Evolutionary conservation across 2,329 filamentous ascomycete species (phyloP).

Genomic region (Oidium heveae): DNA sequence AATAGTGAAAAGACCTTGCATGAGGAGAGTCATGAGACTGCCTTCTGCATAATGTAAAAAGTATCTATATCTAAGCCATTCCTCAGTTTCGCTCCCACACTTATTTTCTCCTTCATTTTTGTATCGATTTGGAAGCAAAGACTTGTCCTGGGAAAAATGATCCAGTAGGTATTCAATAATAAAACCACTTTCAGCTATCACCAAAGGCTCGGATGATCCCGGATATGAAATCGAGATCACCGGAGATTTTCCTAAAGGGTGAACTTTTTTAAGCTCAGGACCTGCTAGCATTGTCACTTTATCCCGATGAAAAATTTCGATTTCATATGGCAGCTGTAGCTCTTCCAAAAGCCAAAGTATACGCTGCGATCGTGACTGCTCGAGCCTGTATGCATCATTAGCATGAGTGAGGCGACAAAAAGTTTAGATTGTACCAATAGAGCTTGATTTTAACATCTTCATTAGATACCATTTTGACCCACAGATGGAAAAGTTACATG

Average conservation of each 20-base stretch:
- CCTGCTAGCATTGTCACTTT: slow-evolving; percentile 41
- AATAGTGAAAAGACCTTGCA: slow-evolving; percentile 35
- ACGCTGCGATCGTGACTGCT: slow-evolving; percentile 25
- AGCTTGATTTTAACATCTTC: slow-evolving; percentile 15
- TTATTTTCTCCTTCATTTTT: slow-evolving; percentile 30
- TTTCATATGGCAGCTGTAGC: slow-evolving; percentile 47
- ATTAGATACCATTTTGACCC: slow-evolving; percentile 1
- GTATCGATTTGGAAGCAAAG: slow-evolving; percentile 27
- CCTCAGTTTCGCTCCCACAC: slow-evolving; percentile 33
- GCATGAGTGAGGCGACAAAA: neutral
- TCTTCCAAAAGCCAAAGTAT: slow-evolving; percentile 48
- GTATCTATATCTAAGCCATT: slow-evolving; percentile 35
- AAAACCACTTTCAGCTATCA: slow-evolving; percentile 59
- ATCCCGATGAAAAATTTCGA: slow-evolving; percentile 54
- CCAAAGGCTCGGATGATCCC: slow-evolving; percentile 20
- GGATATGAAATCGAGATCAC: slow-evolving; percentile 37
- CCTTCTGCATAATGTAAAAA: slow-evolving; percentile 72
- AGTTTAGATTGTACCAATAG: slow-evolving; percentile 21
- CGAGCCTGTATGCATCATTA: slow-evolving; percentile 9
- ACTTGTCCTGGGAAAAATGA: slow-evolving; percentile 22
- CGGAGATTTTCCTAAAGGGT: slow-evolving; percentile 73
- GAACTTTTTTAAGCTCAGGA: slow-evolving; percentile 47
- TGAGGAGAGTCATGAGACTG: slow-evolving; percentile 47
- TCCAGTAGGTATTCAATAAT: slow-evolving; percentile 68
- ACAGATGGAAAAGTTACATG: neutral